These are phyloP conservation scores for Xylogone sp. DNA, from an alignment of 2,329 filamentous ascomycete genomes.

Conservation along the genomic window DNA sequence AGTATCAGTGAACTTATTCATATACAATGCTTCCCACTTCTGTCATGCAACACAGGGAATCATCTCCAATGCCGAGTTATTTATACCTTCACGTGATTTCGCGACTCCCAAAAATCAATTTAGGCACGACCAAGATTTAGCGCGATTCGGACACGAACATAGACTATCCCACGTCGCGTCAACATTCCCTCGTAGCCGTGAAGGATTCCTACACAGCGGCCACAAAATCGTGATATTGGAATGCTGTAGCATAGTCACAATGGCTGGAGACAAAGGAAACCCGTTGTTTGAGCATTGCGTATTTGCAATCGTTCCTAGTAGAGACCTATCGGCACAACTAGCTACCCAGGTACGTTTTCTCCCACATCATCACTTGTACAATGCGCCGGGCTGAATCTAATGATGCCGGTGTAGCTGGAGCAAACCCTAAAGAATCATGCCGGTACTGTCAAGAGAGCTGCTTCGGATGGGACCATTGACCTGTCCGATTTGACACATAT, in stretches of 20 bases:
- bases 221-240: background rate
- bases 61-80: background rate
- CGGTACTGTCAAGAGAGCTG: slow-evolving; percentile 32
- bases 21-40: too few relatives aligned
- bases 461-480: slow-evolving; percentile 32
- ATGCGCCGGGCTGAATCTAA: background rate
- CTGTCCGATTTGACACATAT: slow-evolving; percentile 56
- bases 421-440: slow-evolving; percentile 25
- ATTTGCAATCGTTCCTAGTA: slow-evolving; percentile 23
- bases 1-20: too few relatives aligned
- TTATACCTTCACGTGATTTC: background rate
- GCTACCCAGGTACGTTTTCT: slow-evolving; percentile 16
- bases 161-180: background rate
- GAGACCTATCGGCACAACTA: slow-evolving; percentile 12
- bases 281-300: slow-evolving; percentile 22
- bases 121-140: background rate
- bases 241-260: background rate
- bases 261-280: background rate
- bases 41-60: background rate
- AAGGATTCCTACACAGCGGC: background rate
- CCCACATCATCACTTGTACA: background rate
- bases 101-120: background rate
- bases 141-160: background rate
- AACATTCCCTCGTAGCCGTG: background rate
- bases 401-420: slow-evolving; percentile 13